Evolutionary conservation across 495 filamentous ascomycete genomes (phyloP).

Genomic region (Friedmanniomyces simplex): DNA sequence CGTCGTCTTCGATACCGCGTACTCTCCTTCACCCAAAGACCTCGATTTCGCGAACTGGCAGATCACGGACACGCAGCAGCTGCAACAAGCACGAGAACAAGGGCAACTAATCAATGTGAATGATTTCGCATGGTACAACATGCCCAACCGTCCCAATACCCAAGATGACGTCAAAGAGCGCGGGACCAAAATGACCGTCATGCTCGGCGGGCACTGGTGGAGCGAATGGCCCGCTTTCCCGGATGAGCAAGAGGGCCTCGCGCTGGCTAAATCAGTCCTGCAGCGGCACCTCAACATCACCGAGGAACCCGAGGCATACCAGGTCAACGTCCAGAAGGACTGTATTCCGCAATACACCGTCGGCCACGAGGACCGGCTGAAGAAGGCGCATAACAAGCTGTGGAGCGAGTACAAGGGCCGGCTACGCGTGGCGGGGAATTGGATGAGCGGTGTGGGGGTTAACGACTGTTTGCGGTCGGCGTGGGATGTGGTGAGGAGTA

Average conservation of each 20-base stretch:
- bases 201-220: slow-evolving; percentile 95
- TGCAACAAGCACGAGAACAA: slow-evolving; percentile 6
- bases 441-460: slow-evolving; percentile 55
- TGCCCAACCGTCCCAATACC: slow-evolving; percentile 19
- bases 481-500: slow-evolving; percentile 33
- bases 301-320: slow-evolving; percentile 43
- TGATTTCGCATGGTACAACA: slow-evolving; percentile 19
- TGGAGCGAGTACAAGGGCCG: slow-evolving; percentile 46
- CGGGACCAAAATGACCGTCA: slow-evolving; percentile 86
- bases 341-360: slow-evolving; percentile 87
- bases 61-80: slow-evolving; percentile 1
- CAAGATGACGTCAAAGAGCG: slow-evolving; percentile 41
- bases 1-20: slow-evolving; percentile 80
- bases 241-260: slow-evolving; percentile 48
- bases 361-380: slow-evolving; percentile 59
- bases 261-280: slow-evolving; percentile 58
- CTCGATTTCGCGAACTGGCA: slow-evolving; percentile 12
- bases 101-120: slow-evolving; percentile 17
- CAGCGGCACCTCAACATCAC: slow-evolving; percentile 62
- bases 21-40: slow-evolving; percentile 29
- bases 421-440: slow-evolving; percentile 68
- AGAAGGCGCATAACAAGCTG: slow-evolving; percentile 45
- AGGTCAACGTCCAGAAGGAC: slow-evolving; percentile 54
- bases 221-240: slow-evolving; percentile 51
- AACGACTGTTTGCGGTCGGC: slow-evolving; percentile 54